Conservation (phyloP, 176 grass and related monocot species). For the Oryza glaberrima region DNA sequence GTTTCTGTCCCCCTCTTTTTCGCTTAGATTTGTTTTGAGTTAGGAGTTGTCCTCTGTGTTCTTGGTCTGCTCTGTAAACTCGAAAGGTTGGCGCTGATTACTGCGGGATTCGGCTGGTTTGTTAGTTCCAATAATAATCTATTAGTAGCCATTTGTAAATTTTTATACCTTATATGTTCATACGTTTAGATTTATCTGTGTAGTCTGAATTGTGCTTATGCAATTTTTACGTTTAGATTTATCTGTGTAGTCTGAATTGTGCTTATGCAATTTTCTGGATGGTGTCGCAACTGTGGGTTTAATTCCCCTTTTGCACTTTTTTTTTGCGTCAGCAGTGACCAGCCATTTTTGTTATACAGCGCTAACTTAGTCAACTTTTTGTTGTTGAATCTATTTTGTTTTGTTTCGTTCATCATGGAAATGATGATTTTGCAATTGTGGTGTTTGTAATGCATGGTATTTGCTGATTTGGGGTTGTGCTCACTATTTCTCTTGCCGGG, state of each 20-base stretch:
- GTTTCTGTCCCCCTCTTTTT: background rate
- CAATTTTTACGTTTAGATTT: background rate
- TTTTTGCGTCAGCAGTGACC: background rate
- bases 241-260: background rate
- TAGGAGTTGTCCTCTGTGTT: background rate
- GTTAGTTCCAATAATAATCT: background rate
- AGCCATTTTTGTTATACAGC: background rate
- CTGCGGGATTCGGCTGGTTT: background rate
- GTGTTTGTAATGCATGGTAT: background rate
- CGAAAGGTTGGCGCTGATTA: too few species aligned
- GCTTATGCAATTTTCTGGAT: background rate
- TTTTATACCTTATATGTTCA: background rate
- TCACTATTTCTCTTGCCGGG: background rate
- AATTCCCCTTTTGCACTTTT: background rate
- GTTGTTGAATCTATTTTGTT: background rate
- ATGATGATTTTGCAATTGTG: background rate
- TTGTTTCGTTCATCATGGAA: too few species aligned
- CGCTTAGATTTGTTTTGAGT: conserved; percentile 5
- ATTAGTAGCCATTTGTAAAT: background rate
- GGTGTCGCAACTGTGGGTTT: background rate
- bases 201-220: background rate
- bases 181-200: background rate
- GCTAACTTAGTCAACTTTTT: background rate
- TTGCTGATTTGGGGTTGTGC: background rate
- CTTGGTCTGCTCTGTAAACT: background rate